Base-by-base conservation (phyloP, 2,329 filamentous ascomycete genomes). In the Sporothrix brasiliensis region DNA sequence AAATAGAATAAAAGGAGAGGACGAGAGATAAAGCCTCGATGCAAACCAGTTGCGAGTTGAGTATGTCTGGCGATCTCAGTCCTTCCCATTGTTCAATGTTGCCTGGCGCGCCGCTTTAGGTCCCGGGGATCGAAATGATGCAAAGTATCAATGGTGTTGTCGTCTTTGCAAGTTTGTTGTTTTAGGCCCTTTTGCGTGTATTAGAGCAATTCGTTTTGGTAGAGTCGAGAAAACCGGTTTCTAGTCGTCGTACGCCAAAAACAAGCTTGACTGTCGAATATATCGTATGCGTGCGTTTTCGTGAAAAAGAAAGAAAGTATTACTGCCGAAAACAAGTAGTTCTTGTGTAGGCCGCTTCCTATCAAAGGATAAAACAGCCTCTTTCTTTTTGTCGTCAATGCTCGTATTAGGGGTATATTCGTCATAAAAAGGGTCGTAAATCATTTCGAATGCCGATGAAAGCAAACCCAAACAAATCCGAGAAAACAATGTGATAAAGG, bases 401-500 rank as follows among this genome's bases (percentile, higher is more conserved):
- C 66, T 67, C 65, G 68, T 68, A 50, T 52, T 66, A 58, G 49
- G 63, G 61, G 47, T 63, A 67, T 73, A 69, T 73, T 50, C 70
- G 53, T 72, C 71, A 68, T 69, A 67, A 67, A 60, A 72, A 24
- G 24, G 69, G 72, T 67, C 73, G 69, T 73, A 56, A 70, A 30
- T 73, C 73, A 70, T 74, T 70, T 24, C 69, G 67, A 56, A 71
- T 53, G 14, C 24, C 63, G 44, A 60, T 44, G 71, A 56, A 76
- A 63, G 72, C 70, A 34, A 72, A 47, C 52, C 66, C 47, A 39
- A 72, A 47, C 52, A 49, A 39, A 24, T 39, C 63, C 63, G 16
- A 61, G 21, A 14, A 67, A 44, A 58, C 52, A 47, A 44, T 44
- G 11, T 53, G 71, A 68, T 76, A 61, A 72, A 70, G 47, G 73